phyloP scores from a whole-genome alignment of 129 eudicot genomes.

The Sambucus nigra region DNA sequence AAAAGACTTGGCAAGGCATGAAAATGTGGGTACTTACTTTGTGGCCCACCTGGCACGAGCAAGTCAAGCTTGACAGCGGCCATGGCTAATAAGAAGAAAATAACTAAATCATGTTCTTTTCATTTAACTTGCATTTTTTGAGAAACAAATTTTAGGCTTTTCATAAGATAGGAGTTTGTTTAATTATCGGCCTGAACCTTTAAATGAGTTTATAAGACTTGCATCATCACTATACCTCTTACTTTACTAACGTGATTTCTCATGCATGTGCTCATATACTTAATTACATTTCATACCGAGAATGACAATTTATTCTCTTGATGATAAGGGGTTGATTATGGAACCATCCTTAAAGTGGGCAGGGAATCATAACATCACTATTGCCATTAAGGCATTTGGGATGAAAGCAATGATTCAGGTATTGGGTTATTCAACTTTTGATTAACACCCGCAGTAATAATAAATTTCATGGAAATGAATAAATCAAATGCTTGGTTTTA shows the following conservation, averaged over 20 bases:
- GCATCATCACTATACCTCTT: no score
- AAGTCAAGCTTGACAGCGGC: no score
- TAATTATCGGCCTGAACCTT: no score
- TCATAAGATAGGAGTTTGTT: neutral
- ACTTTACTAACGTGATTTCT: neutral
- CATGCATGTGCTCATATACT: neutral
- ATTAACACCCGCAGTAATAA: neutral
- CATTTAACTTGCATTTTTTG: no score
- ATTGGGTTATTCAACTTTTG: neutral
- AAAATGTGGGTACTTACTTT: no score
- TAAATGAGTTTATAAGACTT: neutral
- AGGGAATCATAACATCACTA: slow-evolving; percentile 65
- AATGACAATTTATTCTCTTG: slow-evolving; percentile 76
- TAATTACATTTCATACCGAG: slow-evolving; percentile 32
- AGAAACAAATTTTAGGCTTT: neutral
- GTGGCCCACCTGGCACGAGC: no score
- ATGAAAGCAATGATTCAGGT: slow-evolving; percentile 81
- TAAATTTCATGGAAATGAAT: no score
- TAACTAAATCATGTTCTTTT: no score
- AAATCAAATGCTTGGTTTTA: no score
- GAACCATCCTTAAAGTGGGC: slow-evolving; percentile 90
- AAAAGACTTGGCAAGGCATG: no score
- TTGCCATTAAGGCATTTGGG: slow-evolving; percentile 71
- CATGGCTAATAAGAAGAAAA: no score
- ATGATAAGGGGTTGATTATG: slow-evolving; percentile 83